Percentiles rank a stretch among this genome's conserved stretches.
phyloP scores from a whole-genome alignment of 371 early-diverging fungal species.

The Rhizopus arrhizus region DNA sequence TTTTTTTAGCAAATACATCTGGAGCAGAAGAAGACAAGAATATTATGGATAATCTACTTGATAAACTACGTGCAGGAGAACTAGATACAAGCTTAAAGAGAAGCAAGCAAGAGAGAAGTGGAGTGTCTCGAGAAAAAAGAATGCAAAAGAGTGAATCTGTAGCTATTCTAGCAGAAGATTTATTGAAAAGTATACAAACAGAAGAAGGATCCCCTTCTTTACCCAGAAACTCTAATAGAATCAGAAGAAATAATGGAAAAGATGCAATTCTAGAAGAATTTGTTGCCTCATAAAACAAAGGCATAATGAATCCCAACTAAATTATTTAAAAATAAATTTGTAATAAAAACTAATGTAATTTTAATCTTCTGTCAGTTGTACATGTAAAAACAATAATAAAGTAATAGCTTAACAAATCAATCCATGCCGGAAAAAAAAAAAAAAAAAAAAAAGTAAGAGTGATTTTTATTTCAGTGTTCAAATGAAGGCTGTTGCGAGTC shows the following conservation, averaged over 20 bases:
- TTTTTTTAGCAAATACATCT: constrained; percentile 37
- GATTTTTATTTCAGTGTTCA: no score
- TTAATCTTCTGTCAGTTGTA: no score
- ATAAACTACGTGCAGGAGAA: constrained; percentile 74
- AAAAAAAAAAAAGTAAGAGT: no score
- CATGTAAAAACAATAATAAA: no score
- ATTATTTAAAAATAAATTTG: no score
- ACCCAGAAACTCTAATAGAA: constrained; percentile 6
- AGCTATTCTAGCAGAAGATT: constrained; percentile 70
- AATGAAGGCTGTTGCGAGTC: no score
- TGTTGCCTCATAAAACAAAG: background rate
- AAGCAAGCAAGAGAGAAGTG: constrained; percentile 34
- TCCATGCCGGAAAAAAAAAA: no score
- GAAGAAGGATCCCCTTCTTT: constrained; percentile 20
- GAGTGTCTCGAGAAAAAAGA: constrained; percentile 41
- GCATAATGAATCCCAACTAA: no score
- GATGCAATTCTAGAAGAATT: constrained; percentile 1
- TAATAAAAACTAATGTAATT: no score
- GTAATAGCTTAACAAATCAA: no score
- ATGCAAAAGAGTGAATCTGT: constrained; percentile 65
- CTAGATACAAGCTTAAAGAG: constrained; percentile 64
- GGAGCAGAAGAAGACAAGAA: constrained; percentile 68
- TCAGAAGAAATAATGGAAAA: background rate
- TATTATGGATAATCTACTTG: constrained; percentile 80
- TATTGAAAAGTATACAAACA: constrained; percentile 68